Evolutionary conservation across 2,329 filamentous ascomycete species (phyloP).

Genomic region (Tolypocladium amazonense): DNA sequence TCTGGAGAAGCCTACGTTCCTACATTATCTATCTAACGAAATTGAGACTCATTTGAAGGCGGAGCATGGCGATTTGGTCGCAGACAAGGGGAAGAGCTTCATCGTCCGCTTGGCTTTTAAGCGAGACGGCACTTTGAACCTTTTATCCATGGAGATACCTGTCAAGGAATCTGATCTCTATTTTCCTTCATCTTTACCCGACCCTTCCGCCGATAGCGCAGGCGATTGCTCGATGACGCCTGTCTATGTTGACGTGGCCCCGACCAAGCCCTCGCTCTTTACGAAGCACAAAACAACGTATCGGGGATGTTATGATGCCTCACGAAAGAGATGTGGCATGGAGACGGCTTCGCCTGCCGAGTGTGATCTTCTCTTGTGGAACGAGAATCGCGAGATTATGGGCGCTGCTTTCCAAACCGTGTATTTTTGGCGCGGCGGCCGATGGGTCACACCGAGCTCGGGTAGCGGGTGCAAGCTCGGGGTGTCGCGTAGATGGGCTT

Average conservation of each 20-base stretch:
- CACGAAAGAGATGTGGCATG: neutral
- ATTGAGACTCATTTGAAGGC: neutral
- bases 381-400: neutral
- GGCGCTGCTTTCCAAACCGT: neutral
- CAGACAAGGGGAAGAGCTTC: neutral
- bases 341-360: neutral
- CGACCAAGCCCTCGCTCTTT: neutral
- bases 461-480: neutral
- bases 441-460: neutral
- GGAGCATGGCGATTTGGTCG: neutral
- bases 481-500: neutral
- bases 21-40: neutral
- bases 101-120: neutral
- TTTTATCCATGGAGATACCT: neutral
- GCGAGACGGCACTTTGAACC: neutral
- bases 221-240: neutral
- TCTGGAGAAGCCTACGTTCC: neutral
- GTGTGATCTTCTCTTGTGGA: neutral
- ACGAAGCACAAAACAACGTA: neutral
- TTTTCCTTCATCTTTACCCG: neutral
- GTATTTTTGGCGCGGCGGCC: neutral
- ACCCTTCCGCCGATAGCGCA: neutral
- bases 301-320: neutral
- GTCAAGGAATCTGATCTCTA: neutral
- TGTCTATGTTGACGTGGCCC: neutral